Percentiles rank a stretch among this genome's conserved stretches.
Evolutionary conservation across 2,329 filamentous ascomycete species (phyloP).

Genomic region (Grosmannia serpens): DNA sequence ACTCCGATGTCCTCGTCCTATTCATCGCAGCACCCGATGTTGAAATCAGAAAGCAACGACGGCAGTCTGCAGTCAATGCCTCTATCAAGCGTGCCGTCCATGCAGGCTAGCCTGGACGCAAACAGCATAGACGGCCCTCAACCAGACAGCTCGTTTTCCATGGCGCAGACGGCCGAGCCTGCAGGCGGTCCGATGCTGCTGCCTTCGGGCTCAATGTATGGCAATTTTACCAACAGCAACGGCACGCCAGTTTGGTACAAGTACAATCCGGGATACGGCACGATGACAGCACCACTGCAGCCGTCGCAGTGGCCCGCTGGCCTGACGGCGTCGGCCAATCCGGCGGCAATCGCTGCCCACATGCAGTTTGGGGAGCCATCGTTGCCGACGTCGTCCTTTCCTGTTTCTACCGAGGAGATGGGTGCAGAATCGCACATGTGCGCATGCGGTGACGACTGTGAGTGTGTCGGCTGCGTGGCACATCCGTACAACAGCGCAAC

Average conservation of each 20-base stretch:
- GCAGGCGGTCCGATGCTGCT: background rate
- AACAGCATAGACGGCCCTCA: background rate
- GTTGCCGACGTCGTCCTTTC: background rate
- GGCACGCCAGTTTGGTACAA: conserved; percentile 9
- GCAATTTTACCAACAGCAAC: background rate
- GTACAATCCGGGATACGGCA: conserved; percentile 12
- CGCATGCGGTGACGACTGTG: conserved; percentile 14
- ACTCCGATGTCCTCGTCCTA: conserved; percentile 6
- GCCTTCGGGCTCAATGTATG: background rate
- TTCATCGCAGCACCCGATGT: conserved; percentile 2
- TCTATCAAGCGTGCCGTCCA: background rate
- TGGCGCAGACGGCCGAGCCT: background rate
- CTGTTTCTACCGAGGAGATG: background rate
- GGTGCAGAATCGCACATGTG: conserved; percentile 11
- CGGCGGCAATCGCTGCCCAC: background rate
- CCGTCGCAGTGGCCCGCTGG: conserved; percentile 12
- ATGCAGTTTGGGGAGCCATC: background rate
- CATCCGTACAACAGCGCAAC: conserved; percentile 15
- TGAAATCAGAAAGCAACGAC: conserved; percentile 3
- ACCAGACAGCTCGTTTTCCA: background rate
- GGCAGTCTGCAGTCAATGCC: background rate
- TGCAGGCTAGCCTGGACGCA: background rate
- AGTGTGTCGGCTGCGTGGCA: conserved; percentile 14
- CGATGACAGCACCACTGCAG: conserved; percentile 12
- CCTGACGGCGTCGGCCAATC: conserved; percentile 3